Evolutionary conservation across 2,329 filamentous ascomycete species (phyloP).

Genomic region (Arachnopeziza araneosa): DNA sequence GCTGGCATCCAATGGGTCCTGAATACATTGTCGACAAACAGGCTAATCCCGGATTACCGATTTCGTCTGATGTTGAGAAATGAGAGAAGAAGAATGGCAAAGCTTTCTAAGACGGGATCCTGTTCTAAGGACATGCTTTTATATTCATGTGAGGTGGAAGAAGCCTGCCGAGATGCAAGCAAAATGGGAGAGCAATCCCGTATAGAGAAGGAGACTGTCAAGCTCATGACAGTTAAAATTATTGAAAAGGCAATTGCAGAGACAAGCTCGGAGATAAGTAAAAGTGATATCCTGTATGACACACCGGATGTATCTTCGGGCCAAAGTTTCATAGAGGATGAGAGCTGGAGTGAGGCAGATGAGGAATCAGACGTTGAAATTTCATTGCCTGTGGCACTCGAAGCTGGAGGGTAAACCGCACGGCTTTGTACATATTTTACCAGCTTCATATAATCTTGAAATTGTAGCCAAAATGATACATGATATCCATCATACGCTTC

Average conservation of each 20-base stretch:
- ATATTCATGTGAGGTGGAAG: background rate
- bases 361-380: background rate
- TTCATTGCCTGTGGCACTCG: background rate
- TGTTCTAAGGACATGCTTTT: background rate
- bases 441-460: too few species aligned
- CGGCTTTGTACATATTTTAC: too few species aligned
- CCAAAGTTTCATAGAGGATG: background rate
- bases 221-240: slow-evolving; percentile 19
- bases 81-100: slow-evolving; percentile 5
- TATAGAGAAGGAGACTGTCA: slow-evolving; percentile 11
- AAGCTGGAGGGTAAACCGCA: background rate
- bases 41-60: slow-evolving; percentile 19
- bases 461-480: too few species aligned
- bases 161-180: slow-evolving; percentile 8
- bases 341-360: background rate
- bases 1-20: slow-evolving; percentile 26
- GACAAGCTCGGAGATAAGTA: background rate
- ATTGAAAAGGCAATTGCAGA: slow-evolving; percentile 22
- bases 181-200: slow-evolving; percentile 8
- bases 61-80: slow-evolving; percentile 19
- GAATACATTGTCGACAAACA: slow-evolving; percentile 17
- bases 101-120: background rate
- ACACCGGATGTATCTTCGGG: background rate
- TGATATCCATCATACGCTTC: too few species aligned
- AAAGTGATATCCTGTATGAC: background rate